Base-by-base conservation (phyloP, 345 rosid genomes). In the Aethionema arabicum region DNA sequence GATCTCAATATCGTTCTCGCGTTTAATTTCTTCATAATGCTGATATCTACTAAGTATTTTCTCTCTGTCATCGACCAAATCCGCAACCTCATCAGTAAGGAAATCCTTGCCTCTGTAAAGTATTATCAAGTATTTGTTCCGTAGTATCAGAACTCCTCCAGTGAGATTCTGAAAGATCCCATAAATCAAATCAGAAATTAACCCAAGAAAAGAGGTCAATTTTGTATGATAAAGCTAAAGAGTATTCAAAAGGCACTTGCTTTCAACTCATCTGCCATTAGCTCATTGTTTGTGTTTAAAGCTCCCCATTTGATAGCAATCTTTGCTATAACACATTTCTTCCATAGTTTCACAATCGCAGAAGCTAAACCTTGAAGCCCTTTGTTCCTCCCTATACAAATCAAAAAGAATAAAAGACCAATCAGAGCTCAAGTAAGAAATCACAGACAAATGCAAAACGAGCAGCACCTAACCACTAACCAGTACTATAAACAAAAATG, bases 301-400 rank as follows among this genome's bases (percentile, higher is more conserved):
- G 78, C 68, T 51, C 95, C 97, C 97, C 93, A 83, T 74, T 90
- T 90, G 70, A 90, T 79, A 14, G 93, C 83, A 75, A 90, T 81
- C 79, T 90, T 90, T 50, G 83, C 92, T 40, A 90, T 79, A 51
- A 71, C 62, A 80, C 85, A 72, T 55, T 69, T 90, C 76, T 87
- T 81, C 97, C 97, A 90, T 68, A 90, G 68, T 69, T 83, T 87
- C 66, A 79, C 52, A 44, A 90, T 83, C 10, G 95, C 88, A 73
- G 78, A 77, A 69, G 95, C 95, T 68, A 90, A 72, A 37, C 97
- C 97, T 73, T 87, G 92, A 78, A 87, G 90, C 46, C 74, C 68
- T 56, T 82, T 73, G 77, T 90, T 90, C 80, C 87, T 82, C 59
- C 92, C 95, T 90, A 68, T 57, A 69, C 44, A 65, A 73, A 74